Conservation (phyloP, 2,329 filamentous ascomycete species). For the Beauveria medogensis region DNA sequence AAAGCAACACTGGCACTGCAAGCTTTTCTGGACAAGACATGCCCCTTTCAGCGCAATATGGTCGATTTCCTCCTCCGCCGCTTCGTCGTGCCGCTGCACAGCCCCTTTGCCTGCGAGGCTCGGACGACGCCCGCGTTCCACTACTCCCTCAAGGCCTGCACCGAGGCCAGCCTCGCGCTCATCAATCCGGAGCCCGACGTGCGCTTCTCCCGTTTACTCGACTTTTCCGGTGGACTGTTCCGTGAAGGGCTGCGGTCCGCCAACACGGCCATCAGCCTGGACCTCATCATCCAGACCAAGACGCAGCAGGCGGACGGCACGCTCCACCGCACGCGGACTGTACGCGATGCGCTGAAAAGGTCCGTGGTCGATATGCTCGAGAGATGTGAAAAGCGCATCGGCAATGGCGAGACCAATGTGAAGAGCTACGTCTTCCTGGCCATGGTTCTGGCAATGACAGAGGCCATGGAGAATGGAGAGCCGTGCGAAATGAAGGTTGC, state of each 20-base stretch:
- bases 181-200: slow-evolving; percentile 28
- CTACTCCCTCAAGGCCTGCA: slow-evolving; percentile 39
- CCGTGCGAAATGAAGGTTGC: slow-evolving; percentile 21
- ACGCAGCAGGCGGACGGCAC: slow-evolving; percentile 22
- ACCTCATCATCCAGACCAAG: slow-evolving; percentile 26
- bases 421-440: slow-evolving; percentile 33
- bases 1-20: not conserved
- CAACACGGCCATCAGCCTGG: slow-evolving; percentile 23
- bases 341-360: slow-evolving; percentile 23
- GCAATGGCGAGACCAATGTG: slow-evolving; percentile 35
- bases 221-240: slow-evolving; percentile 32
- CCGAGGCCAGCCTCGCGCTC: slow-evolving; percentile 34
- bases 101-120: slow-evolving; percentile 35
- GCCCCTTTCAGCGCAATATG: slow-evolving; percentile 37
- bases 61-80: slow-evolving; percentile 44
- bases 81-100: slow-evolving; percentile 47
- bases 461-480: slow-evolving; percentile 22
- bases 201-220: slow-evolving; percentile 28
- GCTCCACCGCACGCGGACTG: slow-evolving; percentile 20
- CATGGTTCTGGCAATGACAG: slow-evolving; percentile 32
- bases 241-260: slow-evolving; percentile 30
- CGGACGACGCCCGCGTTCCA: slow-evolving; percentile 37
- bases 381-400: slow-evolving; percentile 19
- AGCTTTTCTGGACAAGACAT: slow-evolving; percentile 13
- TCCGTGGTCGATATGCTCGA: slow-evolving; percentile 22